A percentile compares a stretch with the other conserved stretches of the same genome.
phyloP scores from a whole-genome alignment of 768 basidiomycete genomes.

The Russula dissimulans region DNA sequence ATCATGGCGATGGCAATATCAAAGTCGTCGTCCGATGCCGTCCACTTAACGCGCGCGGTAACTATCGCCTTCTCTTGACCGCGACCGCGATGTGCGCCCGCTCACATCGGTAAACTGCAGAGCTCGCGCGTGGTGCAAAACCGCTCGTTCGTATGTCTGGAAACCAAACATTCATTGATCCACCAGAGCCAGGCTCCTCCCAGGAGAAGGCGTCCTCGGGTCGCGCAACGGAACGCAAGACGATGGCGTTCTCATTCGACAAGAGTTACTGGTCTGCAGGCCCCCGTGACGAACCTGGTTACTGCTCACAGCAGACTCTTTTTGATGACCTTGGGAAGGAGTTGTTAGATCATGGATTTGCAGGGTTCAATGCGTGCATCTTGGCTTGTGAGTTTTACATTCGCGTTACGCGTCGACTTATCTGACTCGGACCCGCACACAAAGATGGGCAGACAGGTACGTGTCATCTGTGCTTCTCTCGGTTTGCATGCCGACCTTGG shows the following conservation, averaged over 20 bases:
- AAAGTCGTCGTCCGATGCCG: conserved; percentile 93
- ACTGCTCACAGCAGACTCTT: conserved; percentile 90
- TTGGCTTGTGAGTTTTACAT: conserved; percentile 76
- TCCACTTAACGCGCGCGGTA: conserved; percentile 91
- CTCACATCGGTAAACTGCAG: conserved; percentile 33
- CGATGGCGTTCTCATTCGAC: conserved; percentile 90
- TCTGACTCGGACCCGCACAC: neutral
- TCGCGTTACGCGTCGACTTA: conserved; percentile 2
- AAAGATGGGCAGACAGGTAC: conserved; percentile 79
- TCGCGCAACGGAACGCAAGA: conserved; percentile 83
- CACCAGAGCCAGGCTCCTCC: conserved; percentile 66
- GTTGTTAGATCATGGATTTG: conserved; percentile 88
- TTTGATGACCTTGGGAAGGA: conserved; percentile 94
- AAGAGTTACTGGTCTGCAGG: conserved; percentile 98
- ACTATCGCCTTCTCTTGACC: conserved; percentile 25
- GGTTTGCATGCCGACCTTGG: neutral
- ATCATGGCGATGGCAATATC: conserved; percentile 79
- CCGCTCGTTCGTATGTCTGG: conserved; percentile 91
- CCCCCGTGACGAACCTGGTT: conserved; percentile 76
- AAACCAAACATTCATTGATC: conserved; percentile 86
- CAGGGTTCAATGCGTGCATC: conserved; percentile 97
- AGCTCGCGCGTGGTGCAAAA: conserved; percentile 89
- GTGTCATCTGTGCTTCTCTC: conserved; percentile 21
- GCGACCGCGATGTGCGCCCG: neutral
- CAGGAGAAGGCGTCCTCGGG: conserved; percentile 49